These are phyloP conservation scores for Cryomyces antarcticus DNA, from an alignment of 495 filamentous ascomycete genomes.

Conservation along the genomic window DNA sequence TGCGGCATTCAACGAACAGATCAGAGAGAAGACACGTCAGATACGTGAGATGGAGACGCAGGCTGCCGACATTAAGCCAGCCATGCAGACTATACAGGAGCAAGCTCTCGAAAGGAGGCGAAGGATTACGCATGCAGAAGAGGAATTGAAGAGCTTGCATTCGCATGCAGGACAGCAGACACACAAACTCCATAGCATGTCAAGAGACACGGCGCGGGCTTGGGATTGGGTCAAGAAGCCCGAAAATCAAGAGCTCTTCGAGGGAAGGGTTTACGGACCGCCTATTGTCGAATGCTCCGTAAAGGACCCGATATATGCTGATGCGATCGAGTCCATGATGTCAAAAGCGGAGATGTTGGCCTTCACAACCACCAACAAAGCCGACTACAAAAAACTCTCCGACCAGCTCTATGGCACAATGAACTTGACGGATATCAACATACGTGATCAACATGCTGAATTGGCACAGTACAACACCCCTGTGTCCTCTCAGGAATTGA, in stretches of 20 bases:
- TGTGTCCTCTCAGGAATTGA: slow-evolving; percentile 33
- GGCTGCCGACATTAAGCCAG: slow-evolving; percentile 1
- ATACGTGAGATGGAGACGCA: slow-evolving; percentile 22
- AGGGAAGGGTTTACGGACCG: slow-evolving; percentile 69
- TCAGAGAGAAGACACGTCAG: slow-evolving; percentile 24
- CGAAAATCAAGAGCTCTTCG: slow-evolving; percentile 43
- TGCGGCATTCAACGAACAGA: slow-evolving; percentile 29
- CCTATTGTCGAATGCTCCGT: slow-evolving; percentile 65
- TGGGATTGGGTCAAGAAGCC: slow-evolving; percentile 59
- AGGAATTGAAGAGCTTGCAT: slow-evolving; percentile 37
- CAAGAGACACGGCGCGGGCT: slow-evolving; percentile 40
- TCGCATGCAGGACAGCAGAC: slow-evolving; percentile 62
- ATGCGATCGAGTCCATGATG: slow-evolving; percentile 55
- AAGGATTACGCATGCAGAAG: slow-evolving; percentile 19
- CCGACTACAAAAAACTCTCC: slow-evolving; percentile 53
- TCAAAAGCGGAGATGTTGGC: slow-evolving; percentile 39
- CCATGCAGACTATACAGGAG: background rate
- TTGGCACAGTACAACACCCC: slow-evolving; percentile 32
- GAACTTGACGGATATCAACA: slow-evolving; percentile 41
- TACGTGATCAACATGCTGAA: slow-evolving; percentile 29
- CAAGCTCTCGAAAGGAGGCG: slow-evolving; percentile 14
- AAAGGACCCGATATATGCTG: slow-evolving; percentile 50
- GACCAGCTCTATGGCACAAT: slow-evolving; percentile 31
- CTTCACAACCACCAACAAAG: slow-evolving; percentile 53
- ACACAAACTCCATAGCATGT: slow-evolving; percentile 32